Percentiles rank a stretch among this genome's conserved stretches.
These are phyloP conservation scores for Pouteria campechiana DNA, from an alignment of 179 eudicot species.

Conservation along the genomic window DNA sequence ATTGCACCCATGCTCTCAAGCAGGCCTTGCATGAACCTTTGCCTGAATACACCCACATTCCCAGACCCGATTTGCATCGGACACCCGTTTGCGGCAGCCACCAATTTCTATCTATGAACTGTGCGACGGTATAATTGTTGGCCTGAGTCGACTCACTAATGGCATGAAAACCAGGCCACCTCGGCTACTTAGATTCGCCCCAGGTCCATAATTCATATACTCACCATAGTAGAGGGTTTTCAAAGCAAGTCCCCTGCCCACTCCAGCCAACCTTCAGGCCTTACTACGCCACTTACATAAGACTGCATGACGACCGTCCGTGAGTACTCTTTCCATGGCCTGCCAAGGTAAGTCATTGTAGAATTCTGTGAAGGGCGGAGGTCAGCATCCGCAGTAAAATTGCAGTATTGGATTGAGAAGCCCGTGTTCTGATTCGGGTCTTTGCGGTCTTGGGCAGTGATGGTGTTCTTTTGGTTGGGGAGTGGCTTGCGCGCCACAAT, in stretches of 20 bases:
- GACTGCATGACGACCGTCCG: conserved; percentile 61
- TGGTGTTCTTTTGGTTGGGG: conserved; percentile 50
- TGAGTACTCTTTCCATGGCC: conserved; percentile 90
- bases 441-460: conserved; percentile 77
- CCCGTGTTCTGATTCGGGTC: conserved; percentile 77
- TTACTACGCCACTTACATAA: conserved; percentile 28
- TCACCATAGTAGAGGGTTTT: conserved; percentile 68
- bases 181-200: conserved; percentile 28
- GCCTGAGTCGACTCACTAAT: conserved; percentile 48
- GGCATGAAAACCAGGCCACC: conserved; percentile 62
- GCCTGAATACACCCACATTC: too few species aligned
- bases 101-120: conserved; percentile 58
- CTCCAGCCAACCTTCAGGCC: conserved; percentile 63
- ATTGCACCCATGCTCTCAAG: too few species aligned
- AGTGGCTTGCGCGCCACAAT: conserved; percentile 39
- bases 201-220: conserved; percentile 49
- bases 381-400: conserved; percentile 34
- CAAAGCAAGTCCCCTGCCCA: conserved; percentile 65
- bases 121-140: conserved; percentile 36
- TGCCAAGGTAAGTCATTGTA: conserved; percentile 49
- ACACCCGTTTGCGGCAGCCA: conserved; percentile 82
- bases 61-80: conserved; percentile 36
- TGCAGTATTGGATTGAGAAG: conserved; percentile 63
- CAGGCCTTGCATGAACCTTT: too few species aligned
- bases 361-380: conserved; percentile 8